Evolutionary conservation across 2,329 filamentous ascomycete genomes (phyloP), one percentile per base, ranked within the genome.

Genomic region (Ceratocystis eucalypticola): DNA sequence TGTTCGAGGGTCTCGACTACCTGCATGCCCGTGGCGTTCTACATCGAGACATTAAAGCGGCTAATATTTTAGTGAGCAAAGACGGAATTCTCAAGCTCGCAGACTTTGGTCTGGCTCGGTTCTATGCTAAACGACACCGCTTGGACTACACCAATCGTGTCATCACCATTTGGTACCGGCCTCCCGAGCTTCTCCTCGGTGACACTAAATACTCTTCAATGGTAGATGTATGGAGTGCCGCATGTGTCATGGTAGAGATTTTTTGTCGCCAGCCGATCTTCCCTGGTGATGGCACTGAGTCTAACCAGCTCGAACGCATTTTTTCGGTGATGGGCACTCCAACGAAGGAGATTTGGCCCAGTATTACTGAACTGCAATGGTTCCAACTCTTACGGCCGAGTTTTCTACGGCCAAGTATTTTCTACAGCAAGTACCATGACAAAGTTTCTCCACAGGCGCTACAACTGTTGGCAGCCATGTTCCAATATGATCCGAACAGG

Each of bases 91-190:
- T 99, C 66, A 99, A 97, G 75, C 83, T 96, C 69, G 94, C 94
- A 37, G 94, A 99, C 75, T 99, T 99, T 75, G 94, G 94, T 22
- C 83, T 99, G 15, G 94, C 94, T 12, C 87, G 95, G 46, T 99
- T 99, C 76, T 99, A 96, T 73, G 89, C 91, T 44, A 99, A 99
- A 74, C 87, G 88, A 62, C 86, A 88, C 69, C 86, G 88, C 68
- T 89, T 94, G 74, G 93, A 99, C 74, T 99, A 99, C 75, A 99
- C 94, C 1, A 99, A 99, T 74, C 88, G 94, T 45, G 95, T 99
- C 71, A 96, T 99, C 73, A 99, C 94, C 1, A 96, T 99, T 70
- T 99, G 95, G 95, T 96, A 96, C 74, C 85, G 92, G 3, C 89
- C 91, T 0, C 91, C 92, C 0, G 92, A 96, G 74, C 81, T 96